These are phyloP conservation scores for Salix koriyanagi DNA, from an alignment of 345 rosid genomes.

Conservation along the genomic window DNA sequence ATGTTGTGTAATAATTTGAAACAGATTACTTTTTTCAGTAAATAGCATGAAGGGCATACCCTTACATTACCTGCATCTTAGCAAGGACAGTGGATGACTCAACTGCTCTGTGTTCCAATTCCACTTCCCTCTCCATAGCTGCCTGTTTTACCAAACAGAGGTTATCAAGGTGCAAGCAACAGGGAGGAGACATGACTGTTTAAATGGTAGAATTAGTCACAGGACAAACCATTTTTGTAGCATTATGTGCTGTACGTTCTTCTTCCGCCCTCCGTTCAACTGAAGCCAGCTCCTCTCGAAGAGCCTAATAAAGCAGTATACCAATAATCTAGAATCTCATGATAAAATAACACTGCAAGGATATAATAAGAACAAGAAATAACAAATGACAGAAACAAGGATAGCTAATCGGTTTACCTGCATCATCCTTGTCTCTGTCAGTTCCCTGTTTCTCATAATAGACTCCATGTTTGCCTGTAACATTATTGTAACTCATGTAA, in stretches of 20 bases:
- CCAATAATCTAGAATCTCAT: slow-evolving; percentile 12
- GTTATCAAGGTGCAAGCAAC: slow-evolving; percentile 8
- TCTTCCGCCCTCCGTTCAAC: slow-evolving; percentile 94
- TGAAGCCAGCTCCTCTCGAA: slow-evolving; percentile 93
- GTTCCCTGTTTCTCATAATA: slow-evolving; percentile 91
- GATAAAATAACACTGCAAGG: slow-evolving; percentile 12
- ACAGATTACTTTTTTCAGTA: neutral
- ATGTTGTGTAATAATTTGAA: neutral
- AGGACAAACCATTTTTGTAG: slow-evolving; percentile 78
- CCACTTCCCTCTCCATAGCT: slow-evolving; percentile 95
- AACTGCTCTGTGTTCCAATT: slow-evolving; percentile 86
- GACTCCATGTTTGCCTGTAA: slow-evolving; percentile 88
- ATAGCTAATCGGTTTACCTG: slow-evolving; percentile 54
- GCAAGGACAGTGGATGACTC: slow-evolving; percentile 94
- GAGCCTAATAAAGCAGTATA: slow-evolving; percentile 49
- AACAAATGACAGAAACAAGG: slow-evolving; percentile 1
- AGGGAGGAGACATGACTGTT: neutral
- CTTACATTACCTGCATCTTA: slow-evolving; percentile 75
- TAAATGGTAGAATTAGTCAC: slow-evolving; percentile 10
- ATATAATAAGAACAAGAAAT: neutral
- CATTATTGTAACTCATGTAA: neutral
- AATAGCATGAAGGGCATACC: slow-evolving; percentile 11
- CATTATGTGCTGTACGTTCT: slow-evolving; percentile 83
- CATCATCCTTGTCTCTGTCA: slow-evolving; percentile 98
- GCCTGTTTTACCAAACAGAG: slow-evolving; percentile 47